These are phyloP conservation scores for Ceratocystis alfenasii DNA, from an alignment of 2,329 filamentous ascomycete species.

Conservation along the genomic window DNA sequence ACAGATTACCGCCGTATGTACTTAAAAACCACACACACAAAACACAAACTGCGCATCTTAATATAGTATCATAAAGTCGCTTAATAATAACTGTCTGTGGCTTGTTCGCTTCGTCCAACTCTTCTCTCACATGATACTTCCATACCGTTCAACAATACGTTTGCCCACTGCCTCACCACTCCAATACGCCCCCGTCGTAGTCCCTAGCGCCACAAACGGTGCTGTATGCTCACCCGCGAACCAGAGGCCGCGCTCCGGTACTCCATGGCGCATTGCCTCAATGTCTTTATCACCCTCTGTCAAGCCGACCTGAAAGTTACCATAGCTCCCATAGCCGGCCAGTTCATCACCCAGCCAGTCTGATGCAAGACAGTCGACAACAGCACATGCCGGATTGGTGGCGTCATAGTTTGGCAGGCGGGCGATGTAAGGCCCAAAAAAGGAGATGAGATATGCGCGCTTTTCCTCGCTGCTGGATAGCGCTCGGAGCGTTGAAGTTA, in stretches of 20 bases:
- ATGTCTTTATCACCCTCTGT: constrained; percentile 61
- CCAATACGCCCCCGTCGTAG: constrained; percentile 84
- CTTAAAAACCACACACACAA: not conserved
- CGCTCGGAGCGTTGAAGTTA: constrained; percentile 37
- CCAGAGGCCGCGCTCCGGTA: constrained; percentile 62
- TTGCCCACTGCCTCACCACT: constrained; percentile 67
- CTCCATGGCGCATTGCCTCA: constrained; percentile 47
- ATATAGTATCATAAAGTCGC: not conserved
- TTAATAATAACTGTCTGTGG: not conserved
- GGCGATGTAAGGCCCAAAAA: constrained; percentile 69
- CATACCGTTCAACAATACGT: constrained; percentile 48
- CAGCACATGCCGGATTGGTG: constrained; percentile 44
- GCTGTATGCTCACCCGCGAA: constrained; percentile 83
- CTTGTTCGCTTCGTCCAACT: too few relatives aligned
- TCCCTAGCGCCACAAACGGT: constrained; percentile 79
- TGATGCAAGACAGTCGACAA: constrained; percentile 54
- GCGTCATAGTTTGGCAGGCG: constrained; percentile 56
- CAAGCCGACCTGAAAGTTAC: constrained; percentile 71
- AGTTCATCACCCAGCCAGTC: constrained; percentile 68
- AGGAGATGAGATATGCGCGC: constrained; percentile 42
- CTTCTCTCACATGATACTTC: not conserved
- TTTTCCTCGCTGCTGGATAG: constrained; percentile 34
- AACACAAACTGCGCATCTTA: constrained; percentile 10
- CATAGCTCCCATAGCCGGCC: constrained; percentile 71
- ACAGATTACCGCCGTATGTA: not conserved